These are phyloP conservation scores for Cardiospermum halicacabum DNA, from an alignment of 345 rosid species.

Conservation along the genomic window DNA sequence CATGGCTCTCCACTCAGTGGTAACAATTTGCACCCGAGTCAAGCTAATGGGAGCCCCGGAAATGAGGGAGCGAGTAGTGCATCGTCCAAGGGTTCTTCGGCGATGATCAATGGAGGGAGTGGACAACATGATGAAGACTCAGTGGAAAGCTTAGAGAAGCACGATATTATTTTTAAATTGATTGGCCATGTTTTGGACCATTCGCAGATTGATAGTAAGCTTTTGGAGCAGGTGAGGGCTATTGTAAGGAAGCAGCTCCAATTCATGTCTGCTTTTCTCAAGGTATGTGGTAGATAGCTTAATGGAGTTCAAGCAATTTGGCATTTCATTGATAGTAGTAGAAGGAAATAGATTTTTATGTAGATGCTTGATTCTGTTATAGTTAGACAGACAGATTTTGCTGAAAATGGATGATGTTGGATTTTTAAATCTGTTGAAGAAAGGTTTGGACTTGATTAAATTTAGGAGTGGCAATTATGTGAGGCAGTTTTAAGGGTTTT, in stretches of 20 bases:
- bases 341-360: not conserved
- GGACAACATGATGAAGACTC: slow-evolving; percentile 83
- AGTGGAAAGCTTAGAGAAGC: slow-evolving; percentile 86
- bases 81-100: slow-evolving; percentile 37
- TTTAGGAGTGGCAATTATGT: not conserved
- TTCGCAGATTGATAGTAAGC: slow-evolving; percentile 61
- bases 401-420: not conserved
- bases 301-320: not conserved
- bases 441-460: not conserved
- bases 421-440: not conserved
- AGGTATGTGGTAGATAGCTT: slow-evolving; percentile 42
- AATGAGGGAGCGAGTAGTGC: slow-evolving; percentile 41
- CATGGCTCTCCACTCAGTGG: slow-evolving; percentile 64
- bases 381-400: not conserved
- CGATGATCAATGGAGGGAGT: slow-evolving; percentile 50
- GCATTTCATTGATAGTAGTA: not conserved
- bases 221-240: slow-evolving; percentile 70
- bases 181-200: slow-evolving; percentile 64
- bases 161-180: slow-evolving; percentile 79
- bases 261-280: slow-evolving; percentile 80
- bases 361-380: not conserved
- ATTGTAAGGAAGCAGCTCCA: slow-evolving; percentile 87
- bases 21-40: slow-evolving; percentile 29
- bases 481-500: not conserved
- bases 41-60: slow-evolving; percentile 54